These are phyloP conservation scores for Hypsizygus ulmarius DNA, from an alignment of 1,284 basidiomycete genomes.

Conservation along the genomic window DNA sequence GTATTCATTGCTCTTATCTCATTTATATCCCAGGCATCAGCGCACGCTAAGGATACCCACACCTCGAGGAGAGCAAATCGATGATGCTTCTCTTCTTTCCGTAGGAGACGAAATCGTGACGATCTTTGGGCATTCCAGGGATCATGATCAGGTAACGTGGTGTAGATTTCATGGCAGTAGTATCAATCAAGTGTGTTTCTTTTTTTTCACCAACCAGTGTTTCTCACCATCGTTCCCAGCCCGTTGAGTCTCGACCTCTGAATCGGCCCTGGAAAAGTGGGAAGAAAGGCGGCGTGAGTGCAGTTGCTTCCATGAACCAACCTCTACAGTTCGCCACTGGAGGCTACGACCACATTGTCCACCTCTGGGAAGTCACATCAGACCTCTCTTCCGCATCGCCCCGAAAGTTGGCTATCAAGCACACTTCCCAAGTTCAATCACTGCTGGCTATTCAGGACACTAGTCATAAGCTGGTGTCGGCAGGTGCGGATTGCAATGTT, in stretches of 20 bases:
- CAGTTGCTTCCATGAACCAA: constrained; percentile 38
- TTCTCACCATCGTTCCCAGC: constrained; percentile 8
- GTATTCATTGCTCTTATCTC: background rate
- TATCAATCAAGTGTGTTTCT: constrained; percentile 22
- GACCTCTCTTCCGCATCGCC: constrained; percentile 31
- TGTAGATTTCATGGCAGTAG: constrained; percentile 20
- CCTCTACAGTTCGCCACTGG: constrained; percentile 45
- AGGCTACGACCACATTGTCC: constrained; percentile 48
- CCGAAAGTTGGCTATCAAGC: constrained; percentile 38
- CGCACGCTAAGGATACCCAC: constrained; percentile 17
- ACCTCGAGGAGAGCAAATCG: constrained; percentile 24
- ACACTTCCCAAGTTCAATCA: constrained; percentile 42
- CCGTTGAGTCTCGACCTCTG: constrained; percentile 13
- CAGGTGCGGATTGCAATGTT: constrained; percentile 46
- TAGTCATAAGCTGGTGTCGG: constrained; percentile 45
- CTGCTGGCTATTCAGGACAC: constrained; percentile 42
- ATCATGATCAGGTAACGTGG: constrained; percentile 33
- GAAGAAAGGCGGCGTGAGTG: constrained; percentile 41
- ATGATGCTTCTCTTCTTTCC: constrained; percentile 43
- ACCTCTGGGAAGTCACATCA: constrained; percentile 42
- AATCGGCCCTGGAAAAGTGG: constrained; percentile 28
- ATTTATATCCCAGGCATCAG: constrained; percentile 12
- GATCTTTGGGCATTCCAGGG: constrained; percentile 39
- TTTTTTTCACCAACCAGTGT: background rate
- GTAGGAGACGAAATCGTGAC: constrained; percentile 25